These are phyloP conservation scores for Tremella fuciformis DNA, from an alignment of 768 basidiomycete genomes.

Conservation along the genomic window DNA sequence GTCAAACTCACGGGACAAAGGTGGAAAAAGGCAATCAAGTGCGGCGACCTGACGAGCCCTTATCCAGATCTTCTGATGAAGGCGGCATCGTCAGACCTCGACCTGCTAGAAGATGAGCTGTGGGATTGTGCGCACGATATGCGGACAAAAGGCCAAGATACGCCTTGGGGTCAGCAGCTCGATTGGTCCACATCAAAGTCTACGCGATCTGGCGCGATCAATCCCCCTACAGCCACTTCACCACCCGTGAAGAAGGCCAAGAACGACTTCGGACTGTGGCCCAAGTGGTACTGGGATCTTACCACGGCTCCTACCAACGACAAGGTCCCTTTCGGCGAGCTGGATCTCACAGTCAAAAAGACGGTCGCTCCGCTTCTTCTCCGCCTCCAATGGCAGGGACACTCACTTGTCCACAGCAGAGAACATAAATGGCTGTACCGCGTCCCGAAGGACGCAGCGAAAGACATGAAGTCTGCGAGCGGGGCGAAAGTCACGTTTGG, in stretches of 20 bases:
- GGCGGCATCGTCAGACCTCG: constrained; percentile 6
- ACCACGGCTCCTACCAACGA: constrained; percentile 25
- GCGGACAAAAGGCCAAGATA: constrained; percentile 10
- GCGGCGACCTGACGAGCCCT: constrained; percentile 27
- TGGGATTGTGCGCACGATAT: constrained; percentile 29
- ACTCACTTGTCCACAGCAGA: constrained; percentile 78
- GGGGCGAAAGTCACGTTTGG: neutral
- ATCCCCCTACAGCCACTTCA: neutral
- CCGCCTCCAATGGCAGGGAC: constrained; percentile 78
- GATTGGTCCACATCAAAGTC: constrained; percentile 30
- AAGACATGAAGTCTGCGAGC: neutral
- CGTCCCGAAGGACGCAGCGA: constrained; percentile 55
- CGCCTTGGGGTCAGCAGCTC: constrained; percentile 32
- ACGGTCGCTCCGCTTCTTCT: constrained; percentile 80
- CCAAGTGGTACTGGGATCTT: constrained; percentile 95
- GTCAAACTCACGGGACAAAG: constrained; percentile 33
- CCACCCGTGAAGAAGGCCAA: constrained; percentile 1
- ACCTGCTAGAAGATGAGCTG: constrained; percentile 16
- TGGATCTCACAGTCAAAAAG: constrained; percentile 81
- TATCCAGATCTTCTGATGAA: constrained; percentile 24
- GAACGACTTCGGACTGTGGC: constrained; percentile 61
- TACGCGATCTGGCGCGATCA: neutral
- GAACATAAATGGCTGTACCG: constrained; percentile 91
- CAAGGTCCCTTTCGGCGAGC: constrained; percentile 56
- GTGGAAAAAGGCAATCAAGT: constrained; percentile 22